phyloP scores from a whole-genome alignment of 2,329 filamentous ascomycete species.

The Ophiostoma sp. region DNA sequence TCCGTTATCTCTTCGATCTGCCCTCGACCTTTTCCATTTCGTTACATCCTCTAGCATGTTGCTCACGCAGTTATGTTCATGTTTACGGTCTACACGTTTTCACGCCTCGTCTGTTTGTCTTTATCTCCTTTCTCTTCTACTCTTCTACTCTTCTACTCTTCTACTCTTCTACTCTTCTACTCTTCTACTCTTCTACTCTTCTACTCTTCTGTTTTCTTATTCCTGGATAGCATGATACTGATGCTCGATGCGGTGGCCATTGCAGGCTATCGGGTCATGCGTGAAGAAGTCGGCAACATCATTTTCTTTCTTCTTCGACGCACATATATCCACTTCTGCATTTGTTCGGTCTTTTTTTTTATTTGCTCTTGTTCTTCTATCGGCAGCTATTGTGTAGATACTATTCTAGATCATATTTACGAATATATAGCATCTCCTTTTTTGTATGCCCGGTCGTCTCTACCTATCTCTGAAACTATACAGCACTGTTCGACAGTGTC shows the following conservation, averaged over 20 bases:
- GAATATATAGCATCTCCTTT: too few relatives aligned
- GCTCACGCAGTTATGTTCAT: slow-evolving; percentile 4
- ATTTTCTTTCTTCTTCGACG: neutral
- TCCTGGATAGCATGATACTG: neutral
- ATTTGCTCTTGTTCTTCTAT: neutral
- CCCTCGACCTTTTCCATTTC: too few relatives aligned
- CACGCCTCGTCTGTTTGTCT: too few relatives aligned
- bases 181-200: neutral
- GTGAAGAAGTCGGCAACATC: neutral
- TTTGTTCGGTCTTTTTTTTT: neutral
- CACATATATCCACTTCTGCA: slow-evolving; percentile 2
- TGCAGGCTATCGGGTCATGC: neutral
- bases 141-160: neutral
- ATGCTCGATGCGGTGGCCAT: neutral
- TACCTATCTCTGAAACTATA: too few relatives aligned
- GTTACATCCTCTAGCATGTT: neutral
- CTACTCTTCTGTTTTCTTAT: neutral
- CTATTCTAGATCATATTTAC: neutral
- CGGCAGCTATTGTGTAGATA: neutral
- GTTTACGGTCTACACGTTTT: neutral
- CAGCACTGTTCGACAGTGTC: too few relatives aligned
- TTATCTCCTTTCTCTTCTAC: neutral
- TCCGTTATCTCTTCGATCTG: neutral
- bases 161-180: neutral
- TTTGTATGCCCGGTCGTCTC: too few relatives aligned